Conservation (phyloP, 352 stramenopile genomes). For the Chrysophaeum taylorii region DNA sequence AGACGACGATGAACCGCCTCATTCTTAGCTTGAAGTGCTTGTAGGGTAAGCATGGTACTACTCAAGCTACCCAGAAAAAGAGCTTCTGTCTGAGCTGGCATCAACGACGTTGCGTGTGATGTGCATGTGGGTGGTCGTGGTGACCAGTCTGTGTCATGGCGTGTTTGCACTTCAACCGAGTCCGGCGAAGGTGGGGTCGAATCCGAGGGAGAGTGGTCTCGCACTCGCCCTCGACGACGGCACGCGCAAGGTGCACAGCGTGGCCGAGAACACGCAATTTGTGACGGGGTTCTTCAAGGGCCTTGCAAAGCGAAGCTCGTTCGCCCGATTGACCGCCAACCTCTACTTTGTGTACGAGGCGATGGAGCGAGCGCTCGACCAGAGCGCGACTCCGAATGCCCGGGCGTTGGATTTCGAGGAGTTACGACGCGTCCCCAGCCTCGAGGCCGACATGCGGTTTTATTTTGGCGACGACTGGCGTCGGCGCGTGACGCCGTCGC, state of each 20-base stretch:
- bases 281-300: slow-evolving; percentile 48
- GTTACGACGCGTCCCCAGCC: slow-evolving; percentile 32
- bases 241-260: slow-evolving; percentile 40
- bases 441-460: slow-evolving; percentile 48
- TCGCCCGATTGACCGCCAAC: slow-evolving; percentile 30
- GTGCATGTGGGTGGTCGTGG: too few relatives aligned
- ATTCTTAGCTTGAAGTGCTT: not conserved
- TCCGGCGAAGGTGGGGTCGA: too few relatives aligned
- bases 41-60: too few relatives aligned
- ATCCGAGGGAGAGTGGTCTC: too few relatives aligned
- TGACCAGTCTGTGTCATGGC: too few relatives aligned
- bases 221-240: slow-evolving; percentile 22
- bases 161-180: too few relatives aligned
- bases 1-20: not conserved
- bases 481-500: slow-evolving; percentile 26
- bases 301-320: slow-evolving; percentile 29
- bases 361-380: slow-evolving; percentile 39
- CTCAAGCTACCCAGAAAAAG: too few relatives aligned
- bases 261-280: slow-evolving; percentile 43
- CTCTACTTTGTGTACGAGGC: slow-evolving; percentile 45
- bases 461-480: slow-evolving; percentile 45
- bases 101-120: too few relatives aligned
- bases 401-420: slow-evolving; percentile 28
- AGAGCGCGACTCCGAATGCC: slow-evolving; percentile 10
- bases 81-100: too few relatives aligned